A percentile compares a stretch with the other conserved stretches of the same genome.
These are phyloP conservation scores for Penicillium sp. DNA, from an alignment of 2,329 filamentous ascomycete species.

Conservation along the genomic window DNA sequence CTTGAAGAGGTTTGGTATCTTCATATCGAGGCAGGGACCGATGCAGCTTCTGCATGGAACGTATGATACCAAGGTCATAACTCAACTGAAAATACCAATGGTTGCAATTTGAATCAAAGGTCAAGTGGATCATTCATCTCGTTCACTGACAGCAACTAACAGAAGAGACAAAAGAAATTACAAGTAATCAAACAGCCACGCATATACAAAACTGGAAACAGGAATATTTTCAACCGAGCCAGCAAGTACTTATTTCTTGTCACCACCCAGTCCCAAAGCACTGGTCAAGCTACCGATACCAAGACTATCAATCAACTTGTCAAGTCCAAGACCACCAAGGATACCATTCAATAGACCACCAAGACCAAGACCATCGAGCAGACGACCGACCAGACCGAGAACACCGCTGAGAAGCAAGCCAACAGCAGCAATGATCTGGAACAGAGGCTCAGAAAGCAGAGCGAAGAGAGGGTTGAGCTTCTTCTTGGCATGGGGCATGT, in stretches of 20 bases:
- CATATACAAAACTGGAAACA: background rate
- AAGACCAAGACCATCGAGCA: conserved; percentile 75
- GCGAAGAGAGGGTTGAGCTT: conserved; percentile 87
- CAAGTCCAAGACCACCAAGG: conserved; percentile 65
- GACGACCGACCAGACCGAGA: conserved; percentile 72
- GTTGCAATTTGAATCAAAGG: background rate
- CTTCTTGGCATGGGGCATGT: conserved; percentile 93
- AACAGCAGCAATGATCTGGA: conserved; percentile 88
- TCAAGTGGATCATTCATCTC: background rate
- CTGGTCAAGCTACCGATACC: conserved; percentile 49
- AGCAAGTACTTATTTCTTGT: conserved; percentile 42
- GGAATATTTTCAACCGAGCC: background rate
- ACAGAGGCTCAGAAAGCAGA: conserved; percentile 67
- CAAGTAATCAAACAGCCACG: background rate
- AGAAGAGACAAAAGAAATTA: background rate
- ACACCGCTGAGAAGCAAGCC: conserved; percentile 78
- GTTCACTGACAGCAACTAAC: background rate
- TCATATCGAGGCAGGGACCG: too few relatives aligned
- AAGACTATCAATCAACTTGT: conserved; percentile 46
- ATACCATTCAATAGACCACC: conserved; percentile 75
- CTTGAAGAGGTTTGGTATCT: too few relatives aligned
- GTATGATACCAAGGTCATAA: too few relatives aligned
- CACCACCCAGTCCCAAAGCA: conserved; percentile 39
- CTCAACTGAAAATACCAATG: too few relatives aligned
- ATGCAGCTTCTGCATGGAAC: too few relatives aligned